A percentile compares a stretch with the other conserved stretches of the same genome.
These are phyloP conservation scores for Golubevia pallescens DNA, from an alignment of 1,284 basidiomycete genomes.

Conservation along the genomic window DNA sequence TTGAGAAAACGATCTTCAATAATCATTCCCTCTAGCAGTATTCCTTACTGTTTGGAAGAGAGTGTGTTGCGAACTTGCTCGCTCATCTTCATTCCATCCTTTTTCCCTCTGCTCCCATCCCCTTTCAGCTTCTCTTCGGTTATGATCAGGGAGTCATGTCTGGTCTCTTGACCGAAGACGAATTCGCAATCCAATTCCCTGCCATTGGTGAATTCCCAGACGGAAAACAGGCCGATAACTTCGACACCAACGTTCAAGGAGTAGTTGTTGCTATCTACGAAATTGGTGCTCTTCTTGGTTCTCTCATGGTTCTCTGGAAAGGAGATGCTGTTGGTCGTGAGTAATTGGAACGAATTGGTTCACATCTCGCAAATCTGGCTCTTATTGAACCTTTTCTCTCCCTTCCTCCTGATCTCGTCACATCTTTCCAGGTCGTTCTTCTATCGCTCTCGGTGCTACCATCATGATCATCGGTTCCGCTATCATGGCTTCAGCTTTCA, in stretches of 20 bases:
- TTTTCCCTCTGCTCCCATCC: too few relatives aligned
- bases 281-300: slow-evolving; percentile 65
- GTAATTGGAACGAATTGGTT: too few relatives aligned
- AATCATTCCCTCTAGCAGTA: too few relatives aligned
- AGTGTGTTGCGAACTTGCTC: too few relatives aligned
- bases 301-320: slow-evolving; percentile 63
- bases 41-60: too few relatives aligned
- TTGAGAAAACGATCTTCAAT: too few relatives aligned
- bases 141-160: slow-evolving; percentile 76
- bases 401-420: too few relatives aligned
- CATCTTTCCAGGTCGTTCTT: background rate
- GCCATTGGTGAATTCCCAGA: slow-evolving; percentile 17
- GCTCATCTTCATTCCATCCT: too few relatives aligned
- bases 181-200: slow-evolving; percentile 16
- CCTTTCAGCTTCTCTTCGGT: too few relatives aligned
- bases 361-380: too few relatives aligned
- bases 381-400: too few relatives aligned
- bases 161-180: slow-evolving; percentile 68
- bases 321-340: slow-evolving; percentile 65
- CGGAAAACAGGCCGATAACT: slow-evolving; percentile 15
- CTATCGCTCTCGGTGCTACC: slow-evolving; percentile 69
- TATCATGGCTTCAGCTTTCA: slow-evolving; percentile 70
- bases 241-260: slow-evolving; percentile 58
- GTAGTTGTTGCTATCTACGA: slow-evolving; percentile 65
- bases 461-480: slow-evolving; percentile 74